Percentiles rank a stretch among this genome's conserved stretches.
Evolutionary conservation across 768 basidiomycete genomes (phyloP).

Genomic region (Suillus decipiens): DNA sequence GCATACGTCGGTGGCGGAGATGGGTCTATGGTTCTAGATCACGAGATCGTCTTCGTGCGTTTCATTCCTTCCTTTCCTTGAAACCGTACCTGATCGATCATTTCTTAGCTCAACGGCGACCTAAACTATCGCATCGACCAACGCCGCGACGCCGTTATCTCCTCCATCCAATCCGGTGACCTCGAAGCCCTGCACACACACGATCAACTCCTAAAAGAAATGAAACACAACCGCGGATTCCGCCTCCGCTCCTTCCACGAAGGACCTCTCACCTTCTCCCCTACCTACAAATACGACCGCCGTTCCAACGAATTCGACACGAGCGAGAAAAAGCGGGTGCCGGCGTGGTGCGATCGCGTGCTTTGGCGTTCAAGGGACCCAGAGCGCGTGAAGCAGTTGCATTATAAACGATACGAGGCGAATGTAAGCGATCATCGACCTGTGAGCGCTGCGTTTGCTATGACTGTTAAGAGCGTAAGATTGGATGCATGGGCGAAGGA

Average conservation of each 20-base stretch:
- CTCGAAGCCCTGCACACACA: slow-evolving; percentile 62
- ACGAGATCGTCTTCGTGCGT: slow-evolving; percentile 85
- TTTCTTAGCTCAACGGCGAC: slow-evolving; percentile 80
- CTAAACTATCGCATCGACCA: slow-evolving; percentile 98
- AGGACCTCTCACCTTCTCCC: slow-evolving; percentile 77
- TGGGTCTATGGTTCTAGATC: slow-evolving; percentile 90
- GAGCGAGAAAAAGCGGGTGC: slow-evolving; percentile 84
- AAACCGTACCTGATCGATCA: slow-evolving; percentile 5
- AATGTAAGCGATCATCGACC: slow-evolving; percentile 92
- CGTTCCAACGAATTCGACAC: slow-evolving; percentile 79
- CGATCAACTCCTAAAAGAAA: slow-evolving; percentile 90
- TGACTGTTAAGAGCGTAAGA: slow-evolving; percentile 74
- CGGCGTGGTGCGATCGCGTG: slow-evolving; percentile 97
- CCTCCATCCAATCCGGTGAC: slow-evolving; percentile 69
- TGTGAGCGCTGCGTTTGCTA: slow-evolving; percentile 74
- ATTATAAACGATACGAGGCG: slow-evolving; percentile 81
- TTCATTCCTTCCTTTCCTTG: slow-evolving; percentile 10
- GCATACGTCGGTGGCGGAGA: slow-evolving; percentile 90
- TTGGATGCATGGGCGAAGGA: slow-evolving; percentile 57
- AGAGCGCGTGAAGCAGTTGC: slow-evolving; percentile 60
- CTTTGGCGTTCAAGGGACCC: slow-evolving; percentile 68
- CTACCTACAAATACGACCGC: slow-evolving; percentile 95
- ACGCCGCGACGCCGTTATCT: slow-evolving; percentile 79
- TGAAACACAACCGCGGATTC: slow-evolving; percentile 85
- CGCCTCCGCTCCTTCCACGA: slow-evolving; percentile 84